These are phyloP conservation scores for Phlebopus sp. DNA, from an alignment of 1,284 basidiomycete species.

Conservation along the genomic window DNA sequence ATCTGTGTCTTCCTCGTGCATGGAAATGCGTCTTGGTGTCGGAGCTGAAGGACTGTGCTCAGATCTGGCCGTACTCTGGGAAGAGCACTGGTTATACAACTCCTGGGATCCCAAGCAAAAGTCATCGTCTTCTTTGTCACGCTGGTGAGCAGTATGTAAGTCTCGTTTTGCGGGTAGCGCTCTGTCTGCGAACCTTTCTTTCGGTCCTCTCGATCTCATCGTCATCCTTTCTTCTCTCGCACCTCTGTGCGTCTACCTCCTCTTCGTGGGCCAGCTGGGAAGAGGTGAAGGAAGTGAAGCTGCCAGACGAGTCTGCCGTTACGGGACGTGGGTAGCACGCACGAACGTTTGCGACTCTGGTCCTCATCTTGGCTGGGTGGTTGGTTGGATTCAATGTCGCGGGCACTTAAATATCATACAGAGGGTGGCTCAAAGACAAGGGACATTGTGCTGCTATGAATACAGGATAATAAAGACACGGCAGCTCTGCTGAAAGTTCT, in stretches of 20 bases:
- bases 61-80: slow-evolving; percentile 5
- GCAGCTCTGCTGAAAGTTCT: too few species aligned
- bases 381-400: too few species aligned
- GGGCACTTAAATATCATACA: background rate
- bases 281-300: slow-evolving; percentile 3
- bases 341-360: background rate
- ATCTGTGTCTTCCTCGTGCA: background rate
- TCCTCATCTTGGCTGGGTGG: background rate
- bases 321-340: slow-evolving; percentile 9
- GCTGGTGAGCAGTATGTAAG: background rate
- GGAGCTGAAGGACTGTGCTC: background rate
- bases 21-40: background rate
- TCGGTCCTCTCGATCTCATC: slow-evolving; percentile 5
- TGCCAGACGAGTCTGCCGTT: slow-evolving; percentile 9
- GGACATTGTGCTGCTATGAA: background rate
- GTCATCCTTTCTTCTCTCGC: slow-evolving; percentile 3
- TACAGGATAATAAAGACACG: too few species aligned
- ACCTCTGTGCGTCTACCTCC: slow-evolving; percentile 1
- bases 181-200: slow-evolving; percentile 1
- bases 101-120: slow-evolving; percentile 6
- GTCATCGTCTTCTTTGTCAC: slow-evolving; percentile 10
- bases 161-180: background rate
- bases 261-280: slow-evolving; percentile 12
- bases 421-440: slow-evolving; percentile 4
- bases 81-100: slow-evolving; percentile 5